Evolutionary conservation across 2,329 filamentous ascomycete species (phyloP).

Genomic region (Cladophialophora chaetospira): DNA sequence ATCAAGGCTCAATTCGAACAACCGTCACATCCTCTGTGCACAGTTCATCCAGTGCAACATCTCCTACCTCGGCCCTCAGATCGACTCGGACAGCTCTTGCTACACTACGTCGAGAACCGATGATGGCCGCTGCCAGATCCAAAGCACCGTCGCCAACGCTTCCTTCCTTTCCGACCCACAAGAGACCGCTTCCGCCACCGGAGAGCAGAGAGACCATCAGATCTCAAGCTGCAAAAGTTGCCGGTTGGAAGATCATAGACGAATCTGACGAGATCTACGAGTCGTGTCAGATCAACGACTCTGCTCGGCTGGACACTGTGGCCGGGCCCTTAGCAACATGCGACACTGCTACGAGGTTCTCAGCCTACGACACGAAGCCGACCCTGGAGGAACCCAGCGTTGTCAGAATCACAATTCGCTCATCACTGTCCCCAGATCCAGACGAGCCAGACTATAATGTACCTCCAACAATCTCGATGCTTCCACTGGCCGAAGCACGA

Average conservation of each 20-base stretch:
- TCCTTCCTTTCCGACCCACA: not conserved
- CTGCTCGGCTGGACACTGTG: not conserved
- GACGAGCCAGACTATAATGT: not conserved
- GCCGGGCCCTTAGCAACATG: not conserved
- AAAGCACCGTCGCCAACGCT: not conserved
- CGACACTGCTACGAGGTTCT: not conserved
- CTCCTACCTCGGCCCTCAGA: not conserved
- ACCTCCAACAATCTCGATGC: not conserved
- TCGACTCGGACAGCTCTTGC: not conserved
- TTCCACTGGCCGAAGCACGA: not conserved
- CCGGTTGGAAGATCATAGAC: slow-evolving; percentile 15
- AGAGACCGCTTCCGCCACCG: slow-evolving; percentile 17
- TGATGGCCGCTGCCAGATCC: not conserved
- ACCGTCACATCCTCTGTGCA: not conserved
- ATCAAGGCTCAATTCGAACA: not conserved
- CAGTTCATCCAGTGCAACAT: not conserved
- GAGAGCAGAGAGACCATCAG: slow-evolving; percentile 20
- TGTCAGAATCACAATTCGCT: not conserved
- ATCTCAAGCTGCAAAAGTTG: slow-evolving; percentile 4
- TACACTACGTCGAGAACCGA: not conserved
- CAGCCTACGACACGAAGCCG: not conserved
- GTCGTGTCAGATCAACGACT: slow-evolving; percentile 2
- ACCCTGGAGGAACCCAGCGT: not conserved
- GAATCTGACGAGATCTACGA: slow-evolving; percentile 15
- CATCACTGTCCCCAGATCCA: not conserved